Conservation (phyloP, 768 basidiomycete genomes). For the Clathrus columnatus region DNA sequence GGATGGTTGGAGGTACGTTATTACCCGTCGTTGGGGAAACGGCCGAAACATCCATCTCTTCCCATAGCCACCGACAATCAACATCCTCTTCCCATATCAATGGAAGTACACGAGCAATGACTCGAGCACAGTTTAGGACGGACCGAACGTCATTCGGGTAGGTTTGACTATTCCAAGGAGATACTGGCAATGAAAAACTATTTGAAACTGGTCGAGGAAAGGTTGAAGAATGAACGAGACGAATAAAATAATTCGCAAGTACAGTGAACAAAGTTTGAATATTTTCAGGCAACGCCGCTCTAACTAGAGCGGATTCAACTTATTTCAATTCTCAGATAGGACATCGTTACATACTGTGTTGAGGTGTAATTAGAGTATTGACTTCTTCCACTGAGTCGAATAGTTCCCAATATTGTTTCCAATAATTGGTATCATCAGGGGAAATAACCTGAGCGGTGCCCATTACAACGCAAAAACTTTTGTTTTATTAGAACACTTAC, state of each 20-base stretch:
- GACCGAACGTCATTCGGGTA: background rate
- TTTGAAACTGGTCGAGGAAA: slow-evolving; percentile 5
- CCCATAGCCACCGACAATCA: slow-evolving; percentile 53
- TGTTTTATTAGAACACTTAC: background rate
- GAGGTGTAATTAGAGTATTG: slow-evolving; percentile 11
- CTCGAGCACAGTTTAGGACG: slow-evolving; percentile 84
- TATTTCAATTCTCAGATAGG: background rate
- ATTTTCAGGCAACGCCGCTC: slow-evolving; percentile 7
- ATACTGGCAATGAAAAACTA: background rate
- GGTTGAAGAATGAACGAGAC: slow-evolving; percentile 4
- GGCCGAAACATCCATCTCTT: slow-evolving; percentile 35
- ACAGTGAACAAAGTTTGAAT: slow-evolving; percentile 3
- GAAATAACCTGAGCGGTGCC: background rate
- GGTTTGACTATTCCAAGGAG: background rate
- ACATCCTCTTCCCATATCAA: slow-evolving; percentile 79
- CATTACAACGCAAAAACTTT: too few relatives aligned
- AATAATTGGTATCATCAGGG: slow-evolving; percentile 5
- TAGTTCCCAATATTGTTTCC: slow-evolving; percentile 11
- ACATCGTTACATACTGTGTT: slow-evolving; percentile 3
- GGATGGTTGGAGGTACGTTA: background rate
- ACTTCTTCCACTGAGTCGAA: slow-evolving; percentile 11
- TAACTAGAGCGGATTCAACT: background rate
- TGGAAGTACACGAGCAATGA: slow-evolving; percentile 82
- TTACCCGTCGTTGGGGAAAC: slow-evolving; percentile 13
- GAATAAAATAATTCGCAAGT: slow-evolving; percentile 3